Evolutionary conservation across 129 eudicot species (phyloP).

Genomic region (Flaveria robusta): DNA sequence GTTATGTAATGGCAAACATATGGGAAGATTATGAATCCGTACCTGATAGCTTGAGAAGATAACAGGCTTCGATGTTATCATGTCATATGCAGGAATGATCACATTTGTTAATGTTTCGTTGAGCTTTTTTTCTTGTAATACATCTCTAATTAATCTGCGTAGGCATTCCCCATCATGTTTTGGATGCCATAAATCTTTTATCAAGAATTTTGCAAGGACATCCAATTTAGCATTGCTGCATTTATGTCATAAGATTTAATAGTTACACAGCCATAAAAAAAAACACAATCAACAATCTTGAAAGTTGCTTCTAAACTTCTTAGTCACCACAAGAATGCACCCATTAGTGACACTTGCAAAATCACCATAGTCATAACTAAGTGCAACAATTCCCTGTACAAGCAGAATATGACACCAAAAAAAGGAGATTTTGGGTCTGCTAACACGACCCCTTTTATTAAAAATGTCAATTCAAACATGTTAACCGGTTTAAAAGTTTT

Average conservation of each 20-base stretch:
- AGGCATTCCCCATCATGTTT: slow-evolving; percentile 49
- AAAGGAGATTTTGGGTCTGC: too few species aligned
- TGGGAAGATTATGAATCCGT: not conserved
- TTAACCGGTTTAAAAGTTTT: too few species aligned
- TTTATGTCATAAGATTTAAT: not conserved
- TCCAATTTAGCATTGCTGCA: not conserved
- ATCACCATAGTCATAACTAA: too few species aligned
- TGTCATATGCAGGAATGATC: slow-evolving; percentile 63
- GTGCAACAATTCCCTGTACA: too few species aligned
- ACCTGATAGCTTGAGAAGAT: slow-evolving; percentile 58
- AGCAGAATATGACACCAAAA: too few species aligned
- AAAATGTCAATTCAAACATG: too few species aligned
- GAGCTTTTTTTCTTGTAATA: slow-evolving; percentile 29
- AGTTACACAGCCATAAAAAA: too few species aligned
- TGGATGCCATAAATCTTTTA: slow-evolving; percentile 39
- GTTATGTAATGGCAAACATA: not conserved
- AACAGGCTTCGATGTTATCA: slow-evolving; percentile 40
- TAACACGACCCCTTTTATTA: too few species aligned
- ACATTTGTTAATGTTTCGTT: slow-evolving; percentile 52
- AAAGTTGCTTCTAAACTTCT: too few species aligned
- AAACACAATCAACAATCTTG: too few species aligned
- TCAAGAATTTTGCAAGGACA: not conserved
- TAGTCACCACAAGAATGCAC: too few species aligned
- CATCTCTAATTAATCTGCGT: slow-evolving; percentile 24
- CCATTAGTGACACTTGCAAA: too few species aligned